Evolutionary conservation across 2,329 filamentous ascomycete genomes (phyloP).

Genomic region (Fusarium armeniacum): DNA sequence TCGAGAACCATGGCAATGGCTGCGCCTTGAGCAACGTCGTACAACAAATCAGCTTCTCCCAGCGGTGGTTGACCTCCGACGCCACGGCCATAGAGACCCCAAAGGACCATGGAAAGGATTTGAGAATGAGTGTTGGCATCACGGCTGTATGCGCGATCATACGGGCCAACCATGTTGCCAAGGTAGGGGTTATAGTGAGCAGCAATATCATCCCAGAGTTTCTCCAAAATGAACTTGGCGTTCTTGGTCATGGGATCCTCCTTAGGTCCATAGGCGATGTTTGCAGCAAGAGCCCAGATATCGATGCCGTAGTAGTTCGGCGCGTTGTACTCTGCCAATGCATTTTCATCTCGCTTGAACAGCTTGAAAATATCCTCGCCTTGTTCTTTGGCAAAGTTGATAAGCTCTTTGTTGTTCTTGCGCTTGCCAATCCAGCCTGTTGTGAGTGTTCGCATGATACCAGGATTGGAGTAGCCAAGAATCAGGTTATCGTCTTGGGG

Average conservation of each 20-base stretch:
- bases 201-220: conserved; percentile 44
- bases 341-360: conserved; percentile 40
- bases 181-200: conserved; percentile 43
- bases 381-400: conserved; percentile 55
- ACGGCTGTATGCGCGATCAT: conserved; percentile 44
- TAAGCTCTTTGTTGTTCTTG: conserved; percentile 54
- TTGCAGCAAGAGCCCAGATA: conserved; percentile 21
- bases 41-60: conserved; percentile 17
- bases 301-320: conserved; percentile 26
- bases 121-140: conserved; percentile 42
- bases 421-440: conserved; percentile 60
- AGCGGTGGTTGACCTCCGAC: conserved; percentile 20
- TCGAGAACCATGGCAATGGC: conserved; percentile 51
- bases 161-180: conserved; percentile 44
- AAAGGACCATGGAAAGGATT: conserved; percentile 23
- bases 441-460: conserved; percentile 57
- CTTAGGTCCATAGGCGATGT: conserved; percentile 20
- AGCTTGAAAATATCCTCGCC: conserved; percentile 51
- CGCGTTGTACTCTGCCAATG: conserved; percentile 18
- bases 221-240: conserved; percentile 24
- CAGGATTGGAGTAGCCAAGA: conserved; percentile 59
- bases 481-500: conserved; percentile 33
- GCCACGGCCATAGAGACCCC: conserved; percentile 15
- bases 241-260: conserved; percentile 28
- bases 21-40: conserved; percentile 13